Evolutionary conservation across 768 basidiomycete genomes (phyloP), one percentile per base, ranked within the genome.

Genomic region (Naganishia antarctica): DNA sequence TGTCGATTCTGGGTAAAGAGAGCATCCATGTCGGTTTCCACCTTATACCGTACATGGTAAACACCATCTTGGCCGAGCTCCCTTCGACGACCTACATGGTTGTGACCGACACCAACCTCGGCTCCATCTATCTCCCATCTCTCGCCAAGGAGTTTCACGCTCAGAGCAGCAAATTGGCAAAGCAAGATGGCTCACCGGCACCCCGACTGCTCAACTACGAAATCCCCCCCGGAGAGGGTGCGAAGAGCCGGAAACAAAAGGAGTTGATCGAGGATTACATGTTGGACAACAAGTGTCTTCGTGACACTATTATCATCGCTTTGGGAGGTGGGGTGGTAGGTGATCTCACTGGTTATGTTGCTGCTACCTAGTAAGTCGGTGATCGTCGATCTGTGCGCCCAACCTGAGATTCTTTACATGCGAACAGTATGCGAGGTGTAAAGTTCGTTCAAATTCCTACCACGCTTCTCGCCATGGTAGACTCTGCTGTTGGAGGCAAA

Each of bases 291-390:
- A 85, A 84, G 76, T 96, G 92, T 74, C 96, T 93, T 2, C 81
- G 96, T 64, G 93, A 94, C 76, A 92, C 89, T 2, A 90, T 99
- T 67, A 81, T 98, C 62, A 79, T 99, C 60, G 94, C 93, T 0
- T 83, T 99, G 25, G 96, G 96, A 32, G 94, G 96, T 34, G 96
- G 96, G 29, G 96, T 99, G 61, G 90, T 99, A 65, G 96, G 96
- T 13, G 94, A 99, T 79, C 82, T 98, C 23, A 87, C 92, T 63
- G 96, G 96, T 32, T 99, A 94, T 71, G 91, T 96, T 64, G 90
- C 96, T 26, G 90, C 96, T 1, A 98, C 94, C 13, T 94, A 94
- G 92, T 94, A 72, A 79, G 90, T 83, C 4, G 23, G 23, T 45
- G 26, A 29, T 1, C 25, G 8, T 15, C 37, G 18, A 41, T 28